Evolutionary conservation across 2,329 filamentous ascomycete species (phyloP).

Genomic region (Cladosporium sp.): DNA sequence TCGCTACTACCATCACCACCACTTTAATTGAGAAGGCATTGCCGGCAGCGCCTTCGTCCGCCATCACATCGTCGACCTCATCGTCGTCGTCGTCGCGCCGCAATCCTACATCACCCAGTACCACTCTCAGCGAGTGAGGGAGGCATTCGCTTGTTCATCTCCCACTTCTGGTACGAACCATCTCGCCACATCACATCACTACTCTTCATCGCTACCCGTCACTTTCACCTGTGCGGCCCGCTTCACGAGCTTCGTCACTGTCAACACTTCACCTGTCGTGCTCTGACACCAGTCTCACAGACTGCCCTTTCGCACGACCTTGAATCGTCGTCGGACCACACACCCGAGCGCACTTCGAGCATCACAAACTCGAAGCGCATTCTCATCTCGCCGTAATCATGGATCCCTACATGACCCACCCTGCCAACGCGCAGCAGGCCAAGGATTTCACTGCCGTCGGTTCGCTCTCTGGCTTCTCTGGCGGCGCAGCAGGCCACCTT

Average conservation of each 20-base stretch:
- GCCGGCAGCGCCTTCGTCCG: conserved; percentile 14
- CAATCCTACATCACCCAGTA: conserved; percentile 5
- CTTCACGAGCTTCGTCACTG: conserved; percentile 4
- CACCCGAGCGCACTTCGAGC: too few species aligned
- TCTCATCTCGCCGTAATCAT: conserved; percentile 50
- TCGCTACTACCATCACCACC: background rate
- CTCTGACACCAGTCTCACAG: conserved; percentile 8
- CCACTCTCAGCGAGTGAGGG: conserved; percentile 20
- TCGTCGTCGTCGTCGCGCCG: conserved; percentile 1
- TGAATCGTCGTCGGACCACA: conserved; percentile 3
- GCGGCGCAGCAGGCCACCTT: conserved; percentile 69
- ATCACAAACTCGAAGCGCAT: conserved; percentile 7
- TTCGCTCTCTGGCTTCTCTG: conserved; percentile 80
- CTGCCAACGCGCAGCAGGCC: conserved; percentile 84
- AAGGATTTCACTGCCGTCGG: conserved; percentile 92
- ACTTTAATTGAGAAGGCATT: conserved; percentile 13
- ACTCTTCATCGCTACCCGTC: background rate
- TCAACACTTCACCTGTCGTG: conserved; percentile 4
- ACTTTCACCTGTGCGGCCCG: conserved; percentile 3
- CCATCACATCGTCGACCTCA: conserved; percentile 5
- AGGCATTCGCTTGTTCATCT: conserved; percentile 24
- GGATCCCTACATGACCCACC: conserved; percentile 82
- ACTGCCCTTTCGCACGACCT: conserved; percentile 2
- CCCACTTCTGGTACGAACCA: conserved; percentile 19
- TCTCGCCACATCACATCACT: conserved; percentile 1